phyloP scores from a whole-genome alignment of 1,284 basidiomycete genomes.

The Trichosporon ovoides region DNA sequence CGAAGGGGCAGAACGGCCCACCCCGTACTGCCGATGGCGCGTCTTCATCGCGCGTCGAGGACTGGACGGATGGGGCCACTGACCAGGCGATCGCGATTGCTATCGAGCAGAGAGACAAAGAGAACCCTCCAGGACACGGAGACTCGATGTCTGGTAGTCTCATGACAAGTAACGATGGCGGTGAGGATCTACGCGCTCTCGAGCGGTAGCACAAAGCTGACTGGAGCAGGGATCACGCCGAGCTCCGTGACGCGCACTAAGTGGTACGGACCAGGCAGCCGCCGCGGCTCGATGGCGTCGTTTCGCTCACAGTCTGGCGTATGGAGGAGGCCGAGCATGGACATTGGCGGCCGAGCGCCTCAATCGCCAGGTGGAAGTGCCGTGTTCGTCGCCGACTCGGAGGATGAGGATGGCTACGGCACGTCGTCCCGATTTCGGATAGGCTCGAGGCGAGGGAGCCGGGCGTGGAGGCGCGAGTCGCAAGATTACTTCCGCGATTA shows the following conservation, averaged over 20 bases:
- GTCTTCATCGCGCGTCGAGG: slow-evolving; percentile 3
- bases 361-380: slow-evolving; percentile 33
- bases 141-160: slow-evolving; percentile 21
- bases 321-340: slow-evolving; percentile 24
- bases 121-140: slow-evolving; percentile 21
- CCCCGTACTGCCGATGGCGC: not conserved
- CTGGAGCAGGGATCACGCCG: slow-evolving; percentile 29
- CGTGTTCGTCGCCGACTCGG: slow-evolving; percentile 41
- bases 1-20: not conserved
- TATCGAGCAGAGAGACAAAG: slow-evolving; percentile 22
- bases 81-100: slow-evolving; percentile 24
- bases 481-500: not conserved
- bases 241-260: slow-evolving; percentile 37
- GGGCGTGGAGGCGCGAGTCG: not conserved
- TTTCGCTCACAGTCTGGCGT: slow-evolving; percentile 24
- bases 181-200: slow-evolving; percentile 6
- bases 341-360: slow-evolving; percentile 6
- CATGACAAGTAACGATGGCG: slow-evolving; percentile 18
- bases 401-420: slow-evolving; percentile 34
- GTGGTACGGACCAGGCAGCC: slow-evolving; percentile 30
- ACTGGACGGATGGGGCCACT: slow-evolving; percentile 24
- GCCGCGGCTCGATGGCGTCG: slow-evolving; percentile 28
- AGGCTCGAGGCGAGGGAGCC: not conserved
- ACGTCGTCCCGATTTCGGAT: slow-evolving; percentile 14
- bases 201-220: slow-evolving; percentile 1